Evolutionary conservation across 495 filamentous ascomycete genomes (phyloP).

Genomic region (Neurospora tetraspora): DNA sequence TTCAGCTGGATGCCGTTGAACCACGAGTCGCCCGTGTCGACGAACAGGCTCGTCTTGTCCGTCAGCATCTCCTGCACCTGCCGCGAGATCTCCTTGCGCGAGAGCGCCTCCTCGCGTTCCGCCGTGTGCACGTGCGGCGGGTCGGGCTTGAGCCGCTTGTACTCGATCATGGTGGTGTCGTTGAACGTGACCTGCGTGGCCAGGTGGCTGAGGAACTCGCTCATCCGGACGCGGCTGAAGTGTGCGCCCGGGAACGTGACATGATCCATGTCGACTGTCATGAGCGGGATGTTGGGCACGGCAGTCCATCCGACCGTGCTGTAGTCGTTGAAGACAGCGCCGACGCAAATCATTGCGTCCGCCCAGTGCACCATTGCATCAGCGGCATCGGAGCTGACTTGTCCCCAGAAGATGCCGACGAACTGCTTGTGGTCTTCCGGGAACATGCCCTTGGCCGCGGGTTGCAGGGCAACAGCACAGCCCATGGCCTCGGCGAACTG

Average conservation of each 20-base stretch:
- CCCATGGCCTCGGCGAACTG: conserved; percentile 15
- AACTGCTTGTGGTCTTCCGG: conserved; percentile 15
- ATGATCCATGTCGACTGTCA: conserved; percentile 14
- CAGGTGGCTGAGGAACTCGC: conserved; percentile 11
- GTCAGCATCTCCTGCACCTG: conserved; percentile 9
- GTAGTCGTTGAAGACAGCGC: conserved; percentile 16
- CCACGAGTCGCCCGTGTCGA: conserved; percentile 18
- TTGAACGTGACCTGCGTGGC: conserved; percentile 5
- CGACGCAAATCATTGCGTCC: conserved; percentile 15
- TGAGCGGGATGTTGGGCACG: conserved; percentile 11
- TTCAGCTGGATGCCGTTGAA: conserved; percentile 16
- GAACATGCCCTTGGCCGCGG: conserved; percentile 20
- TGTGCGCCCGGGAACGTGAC: conserved; percentile 14
- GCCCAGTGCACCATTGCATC: conserved; percentile 18
- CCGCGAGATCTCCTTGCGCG: conserved; percentile 11
- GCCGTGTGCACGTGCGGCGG: conserved; percentile 2
- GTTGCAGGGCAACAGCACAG: conserved; percentile 16
- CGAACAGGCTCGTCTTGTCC: conserved; percentile 8
- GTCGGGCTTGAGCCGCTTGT: conserved; percentile 13
- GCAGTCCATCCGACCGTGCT: conserved; percentile 19
- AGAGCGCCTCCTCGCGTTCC: conserved; percentile 3
- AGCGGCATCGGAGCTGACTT: conserved; percentile 15
- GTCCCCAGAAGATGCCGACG: conserved; percentile 18
- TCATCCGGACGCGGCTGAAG: conserved; percentile 13
- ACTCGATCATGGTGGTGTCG: conserved; percentile 14